Evolutionary conservation across 352 stramenopile genomes (phyloP), one percentile per base, ranked within the genome.

Genomic region (Globisporangium acanthophoron): DNA sequence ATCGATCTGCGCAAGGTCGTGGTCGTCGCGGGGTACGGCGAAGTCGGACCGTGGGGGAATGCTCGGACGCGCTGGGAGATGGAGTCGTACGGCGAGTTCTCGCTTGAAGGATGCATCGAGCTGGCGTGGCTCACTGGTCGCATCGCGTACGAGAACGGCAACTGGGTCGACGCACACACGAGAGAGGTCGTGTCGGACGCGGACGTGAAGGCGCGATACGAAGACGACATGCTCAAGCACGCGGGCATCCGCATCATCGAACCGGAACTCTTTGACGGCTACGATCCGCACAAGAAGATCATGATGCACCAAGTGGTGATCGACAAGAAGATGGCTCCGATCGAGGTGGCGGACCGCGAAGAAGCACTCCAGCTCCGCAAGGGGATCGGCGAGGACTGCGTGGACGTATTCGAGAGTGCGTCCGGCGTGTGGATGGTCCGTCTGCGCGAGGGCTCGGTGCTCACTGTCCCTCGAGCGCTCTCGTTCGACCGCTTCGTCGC

Each of bases 21-120:
- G 6, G 87, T 96, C 5, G 74, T 95, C n/a, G 74, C 78, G 35
- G 87, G 87, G 45, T 96, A 90, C 55, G 87, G 87, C 39, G 87
- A 96, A 66, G 82, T 96, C 20, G 83, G 87, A 46, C 87, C 87
- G 45, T 96, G 79, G 76, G 87, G 87, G 31, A 95, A 88, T 56
- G 74, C 85, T 16, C 86, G 86, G 27, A 94, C 86, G 27, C 81
- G 84, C 7, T 96, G 87, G 87, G 87, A 96, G 70, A 96, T 96
- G 81, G 87, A 96, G 64, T 91, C 82, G 52, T 95, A 78, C 65
- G 87, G 87, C 47, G 76, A 93, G 62, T 94, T 96, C 61, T 96
- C 87, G 29, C 61, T 96, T 15, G 86, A 96, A 82, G 87, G 87
- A 20, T 89, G 81, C 58, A 90, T 96, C 52, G 87, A 96, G 58